Percentiles rank a stretch among this genome's conserved stretches.
Evolutionary conservation across 2,329 filamentous ascomycete species (phyloP).

Genomic region (Fusarium albidum): DNA sequence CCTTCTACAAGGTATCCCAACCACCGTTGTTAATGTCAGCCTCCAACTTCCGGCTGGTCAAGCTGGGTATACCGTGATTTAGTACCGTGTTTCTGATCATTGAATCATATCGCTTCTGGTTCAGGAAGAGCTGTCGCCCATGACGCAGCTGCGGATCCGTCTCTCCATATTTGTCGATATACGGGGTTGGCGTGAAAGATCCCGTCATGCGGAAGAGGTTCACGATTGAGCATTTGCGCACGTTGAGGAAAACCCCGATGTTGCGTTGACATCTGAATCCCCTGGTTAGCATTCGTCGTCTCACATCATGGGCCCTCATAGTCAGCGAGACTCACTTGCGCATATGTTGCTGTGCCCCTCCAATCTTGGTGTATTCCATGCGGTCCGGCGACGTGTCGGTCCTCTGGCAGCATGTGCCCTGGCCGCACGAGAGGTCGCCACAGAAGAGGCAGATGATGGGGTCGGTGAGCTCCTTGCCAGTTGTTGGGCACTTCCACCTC

Average conservation of each 20-base stretch:
- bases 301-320: background rate
- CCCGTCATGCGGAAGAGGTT: constrained; percentile 85
- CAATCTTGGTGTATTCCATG: constrained; percentile 62
- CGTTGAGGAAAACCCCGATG: constrained; percentile 94
- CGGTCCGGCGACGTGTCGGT: constrained; percentile 57
- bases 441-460: constrained; percentile 94
- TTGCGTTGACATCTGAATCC: constrained; percentile 82
- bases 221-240: constrained; percentile 92
- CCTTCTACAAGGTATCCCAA: constrained; percentile 76
- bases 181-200: constrained; percentile 87
- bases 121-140: constrained; percentile 88
- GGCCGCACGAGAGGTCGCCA: constrained; percentile 95
- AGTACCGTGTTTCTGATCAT: constrained; percentile 88
- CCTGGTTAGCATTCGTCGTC: constrained; percentile 3
- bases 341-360: constrained; percentile 92
- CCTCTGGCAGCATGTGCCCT: constrained; percentile 88
- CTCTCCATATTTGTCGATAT: constrained; percentile 96
- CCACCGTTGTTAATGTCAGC: constrained; percentile 96
- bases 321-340: constrained; percentile 68
- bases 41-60: constrained; percentile 89
- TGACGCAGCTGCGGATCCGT: constrained; percentile 90
- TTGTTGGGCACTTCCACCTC: constrained; percentile 82
- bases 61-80: constrained; percentile 84
- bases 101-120: constrained; percentile 92
- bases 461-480: constrained; percentile 89